These are phyloP conservation scores for Massarina eburnea DNA, from an alignment of 2,329 filamentous ascomycete genomes.

Conservation along the genomic window DNA sequence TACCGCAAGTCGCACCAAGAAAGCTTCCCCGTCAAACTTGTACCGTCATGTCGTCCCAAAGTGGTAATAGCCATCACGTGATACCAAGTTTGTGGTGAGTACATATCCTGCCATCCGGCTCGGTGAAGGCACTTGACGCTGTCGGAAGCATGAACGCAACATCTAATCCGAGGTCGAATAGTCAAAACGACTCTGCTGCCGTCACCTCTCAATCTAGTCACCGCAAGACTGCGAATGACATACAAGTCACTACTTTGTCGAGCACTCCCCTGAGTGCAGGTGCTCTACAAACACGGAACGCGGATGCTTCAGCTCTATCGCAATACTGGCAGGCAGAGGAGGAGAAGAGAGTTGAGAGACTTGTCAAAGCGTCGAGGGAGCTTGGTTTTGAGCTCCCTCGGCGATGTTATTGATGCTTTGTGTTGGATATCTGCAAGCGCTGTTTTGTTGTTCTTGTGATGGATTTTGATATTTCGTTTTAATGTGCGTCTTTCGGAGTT, in stretches of 20 bases:
- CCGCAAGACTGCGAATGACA: background rate
- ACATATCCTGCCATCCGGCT: background rate
- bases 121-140: background rate
- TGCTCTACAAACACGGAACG: slow-evolving; percentile 2
- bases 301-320: background rate
- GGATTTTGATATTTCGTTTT: no score
- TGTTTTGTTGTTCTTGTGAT: no score
- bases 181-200: background rate
- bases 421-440: no score
- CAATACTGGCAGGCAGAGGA: slow-evolving; percentile 5
- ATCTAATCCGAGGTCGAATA: background rate
- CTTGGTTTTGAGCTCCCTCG: slow-evolving; percentile 10
- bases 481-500: no score
- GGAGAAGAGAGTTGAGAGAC: background rate
- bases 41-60: background rate
- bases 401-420: slow-evolving; percentile 4
- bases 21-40: background rate
- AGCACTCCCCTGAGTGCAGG: background rate
- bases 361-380: slow-evolving; percentile 7
- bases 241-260: background rate
- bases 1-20: background rate
- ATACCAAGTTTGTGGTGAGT: background rate
- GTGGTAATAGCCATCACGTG: background rate
- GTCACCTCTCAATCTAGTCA: background rate
- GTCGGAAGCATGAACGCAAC: background rate